phyloP scores from a whole-genome alignment of 257 asterid genomes.

The Cruciata laevipes region DNA sequence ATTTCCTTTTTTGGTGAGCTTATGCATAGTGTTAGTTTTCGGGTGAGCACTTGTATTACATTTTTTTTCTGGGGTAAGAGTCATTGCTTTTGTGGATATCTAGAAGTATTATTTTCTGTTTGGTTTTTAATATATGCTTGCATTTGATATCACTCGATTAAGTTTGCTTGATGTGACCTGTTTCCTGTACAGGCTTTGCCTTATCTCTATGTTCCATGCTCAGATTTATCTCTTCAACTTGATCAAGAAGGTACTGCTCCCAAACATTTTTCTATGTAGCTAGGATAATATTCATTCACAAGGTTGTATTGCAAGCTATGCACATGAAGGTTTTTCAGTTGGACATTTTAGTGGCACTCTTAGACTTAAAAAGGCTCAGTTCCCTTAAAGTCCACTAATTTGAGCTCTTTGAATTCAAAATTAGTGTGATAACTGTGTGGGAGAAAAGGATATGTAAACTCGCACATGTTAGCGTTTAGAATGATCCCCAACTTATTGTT shows the following conservation, averaged over 20 bases:
- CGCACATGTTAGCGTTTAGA: neutral
- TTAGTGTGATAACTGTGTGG: neutral
- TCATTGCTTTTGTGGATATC: neutral
- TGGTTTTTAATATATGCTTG: neutral
- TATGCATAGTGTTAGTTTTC: neutral
- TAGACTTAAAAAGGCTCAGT: neutral
- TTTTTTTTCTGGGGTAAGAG: neutral
- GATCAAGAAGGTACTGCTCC: constrained; percentile 53
- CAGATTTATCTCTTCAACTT: constrained; percentile 45
- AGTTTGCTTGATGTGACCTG: neutral
- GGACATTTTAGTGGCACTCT: neutral
- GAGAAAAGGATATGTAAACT: neutral
- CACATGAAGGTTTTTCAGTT: neutral
- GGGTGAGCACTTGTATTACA: neutral
- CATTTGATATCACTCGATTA: constrained; percentile 3
- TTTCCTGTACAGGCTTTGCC: constrained; percentile 66
- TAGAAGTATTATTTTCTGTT: neutral
- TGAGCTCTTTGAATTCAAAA: neutral
- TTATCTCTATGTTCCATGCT: constrained; percentile 64
- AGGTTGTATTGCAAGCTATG: neutral
- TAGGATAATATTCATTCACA: constrained; percentile 1
- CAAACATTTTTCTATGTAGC: neutral
- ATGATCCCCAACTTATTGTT: neutral
- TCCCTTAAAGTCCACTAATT: neutral
- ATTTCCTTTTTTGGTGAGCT: neutral